Evolutionary conservation across 306 rosid species (phyloP), one percentile per base, ranked within the genome.

Genomic region (Cotoneaster glaucophyllus): DNA sequence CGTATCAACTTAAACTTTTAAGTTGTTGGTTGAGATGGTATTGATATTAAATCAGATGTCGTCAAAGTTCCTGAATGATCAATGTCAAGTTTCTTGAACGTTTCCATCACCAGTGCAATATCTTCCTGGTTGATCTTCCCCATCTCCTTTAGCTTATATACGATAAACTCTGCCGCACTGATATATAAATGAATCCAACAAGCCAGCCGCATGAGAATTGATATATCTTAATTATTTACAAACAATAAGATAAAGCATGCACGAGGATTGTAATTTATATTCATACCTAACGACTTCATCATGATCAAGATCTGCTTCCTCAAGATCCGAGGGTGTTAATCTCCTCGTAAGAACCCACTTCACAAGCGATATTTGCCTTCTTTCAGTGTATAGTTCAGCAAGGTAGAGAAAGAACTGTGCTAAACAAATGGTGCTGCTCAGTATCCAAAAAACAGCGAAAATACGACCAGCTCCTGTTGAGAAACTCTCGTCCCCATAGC

Each of bases 141-240:
- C 97, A 90, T 93, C 84, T 91, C 97, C 88, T 93, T 90, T 81
- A 91, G 85, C 88, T 91, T 89, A 80, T 91, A 90, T 4, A 93
- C 24, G 41, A 85, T 81, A 79, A 91, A 91, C 85, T 93, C 97
- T 26, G 92, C 87, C 71, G 85, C 82, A 79, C 96, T 89, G 89
- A 18, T 28, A 63, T 15, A 44, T 67, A 24, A 57, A 28, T 19
- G 28, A 77, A 52, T 53, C 15, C 75, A 45, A 70, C 66, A 61
- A 14, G 32, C 28, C 58, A 19, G 32, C 11, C 29, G 34, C 22
- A 44, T 52, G 14, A 31, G 56, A 50, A n/a, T 59, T 18, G 19
- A 34, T 78, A 52, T 43, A 69, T 59, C 17, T 57, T 25, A 22
- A 48, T 48, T 48, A 18, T 22, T 22, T 22, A 57, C 63, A 57